These are phyloP conservation scores for Boletales sp. DNA, from an alignment of 768 basidiomycete genomes.

Conservation along the genomic window DNA sequence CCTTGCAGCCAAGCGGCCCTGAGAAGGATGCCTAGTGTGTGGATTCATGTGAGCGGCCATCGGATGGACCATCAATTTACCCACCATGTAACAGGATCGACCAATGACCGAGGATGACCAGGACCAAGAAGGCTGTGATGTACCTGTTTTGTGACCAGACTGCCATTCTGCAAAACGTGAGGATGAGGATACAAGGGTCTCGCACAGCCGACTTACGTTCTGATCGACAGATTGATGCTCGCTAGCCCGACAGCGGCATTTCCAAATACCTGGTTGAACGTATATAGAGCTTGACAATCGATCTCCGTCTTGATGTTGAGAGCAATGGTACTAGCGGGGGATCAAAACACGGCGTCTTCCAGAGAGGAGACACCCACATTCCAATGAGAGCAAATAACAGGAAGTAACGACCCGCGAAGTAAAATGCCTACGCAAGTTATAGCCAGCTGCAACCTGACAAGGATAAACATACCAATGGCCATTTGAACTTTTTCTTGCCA, in stretches of 20 bases:
- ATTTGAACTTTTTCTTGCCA: constrained; percentile 54
- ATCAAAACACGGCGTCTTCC: background rate
- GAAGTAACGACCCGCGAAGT: constrained; percentile 67
- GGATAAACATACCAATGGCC: constrained; percentile 54
- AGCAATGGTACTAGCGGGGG: constrained; percentile 44
- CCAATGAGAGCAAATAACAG: constrained; percentile 63
- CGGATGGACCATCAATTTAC: background rate
- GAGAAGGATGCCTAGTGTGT: constrained; percentile 48
- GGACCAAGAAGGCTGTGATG: constrained; percentile 48
- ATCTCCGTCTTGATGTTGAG: constrained; percentile 57
- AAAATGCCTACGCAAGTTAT: constrained; percentile 46
- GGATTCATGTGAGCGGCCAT: background rate
- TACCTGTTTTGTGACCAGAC: constrained; percentile 62
- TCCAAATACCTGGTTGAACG: constrained; percentile 63
- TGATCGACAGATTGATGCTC: constrained; percentile 64
- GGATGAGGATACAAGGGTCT: background rate
- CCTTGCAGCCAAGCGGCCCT: constrained; percentile 51
- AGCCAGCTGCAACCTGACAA: background rate
- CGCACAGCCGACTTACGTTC: constrained; percentile 47
- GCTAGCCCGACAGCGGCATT: constrained; percentile 67
- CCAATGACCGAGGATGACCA: constrained; percentile 68
- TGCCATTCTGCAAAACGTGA: constrained; percentile 48
- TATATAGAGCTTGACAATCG: constrained; percentile 66
- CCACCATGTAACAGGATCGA: constrained; percentile 64
- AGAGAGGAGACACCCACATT: constrained; percentile 45